Base-by-base conservation (phyloP, 345 rosid species). In the Brassica cretica region DNA sequence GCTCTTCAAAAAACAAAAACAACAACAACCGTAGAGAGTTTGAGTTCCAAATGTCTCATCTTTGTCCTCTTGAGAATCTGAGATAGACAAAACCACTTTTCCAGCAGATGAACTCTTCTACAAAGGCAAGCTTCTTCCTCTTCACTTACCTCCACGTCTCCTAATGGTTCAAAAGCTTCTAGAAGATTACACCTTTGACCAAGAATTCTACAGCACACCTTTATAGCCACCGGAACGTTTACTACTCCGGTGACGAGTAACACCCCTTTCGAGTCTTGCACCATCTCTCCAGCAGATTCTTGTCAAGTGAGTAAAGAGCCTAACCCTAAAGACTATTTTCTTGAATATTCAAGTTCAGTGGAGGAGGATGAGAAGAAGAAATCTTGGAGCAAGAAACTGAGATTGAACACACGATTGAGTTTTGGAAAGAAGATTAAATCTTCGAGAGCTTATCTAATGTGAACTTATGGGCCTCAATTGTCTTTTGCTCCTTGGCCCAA, bases 21-120 rank as follows among this genome's bases (percentile, higher is more conserved):
- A 35, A 82, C 84, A 72, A 72, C 41, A 74, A 80, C 64, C 80
- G 86, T 18, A 77, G 88, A 77, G 98, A 95, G 83, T 95, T 95
- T 7, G 98, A 95, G 85, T 95, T 95, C 76, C 94, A 91, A 74
- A 91, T 88, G 97, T 84, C 90, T 78, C 82, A 79, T 79, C 85
- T 90, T 46, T 24, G 78, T 72, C 51, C 84, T 64, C 66, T 62
- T 21, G 24, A 19, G 21, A 19, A 19, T 19, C 21, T 5, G 90
- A 84, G 29, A 86, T 29, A 76, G 88, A 86, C 37, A 70, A 82
- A 3, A 81, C 87, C 18, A 78, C 91, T 74, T 93, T 91, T 19
- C 96, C 96, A 0, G 99, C 99, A 1, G 99, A 95, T 60, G 94
- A 93, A 66, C 98, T 95, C 56, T 95, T 95, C 84, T 93, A 88